These are phyloP conservation scores for Erysimum pusillum DNA, from an alignment of 441 rosid genomes.

Conservation along the genomic window DNA sequence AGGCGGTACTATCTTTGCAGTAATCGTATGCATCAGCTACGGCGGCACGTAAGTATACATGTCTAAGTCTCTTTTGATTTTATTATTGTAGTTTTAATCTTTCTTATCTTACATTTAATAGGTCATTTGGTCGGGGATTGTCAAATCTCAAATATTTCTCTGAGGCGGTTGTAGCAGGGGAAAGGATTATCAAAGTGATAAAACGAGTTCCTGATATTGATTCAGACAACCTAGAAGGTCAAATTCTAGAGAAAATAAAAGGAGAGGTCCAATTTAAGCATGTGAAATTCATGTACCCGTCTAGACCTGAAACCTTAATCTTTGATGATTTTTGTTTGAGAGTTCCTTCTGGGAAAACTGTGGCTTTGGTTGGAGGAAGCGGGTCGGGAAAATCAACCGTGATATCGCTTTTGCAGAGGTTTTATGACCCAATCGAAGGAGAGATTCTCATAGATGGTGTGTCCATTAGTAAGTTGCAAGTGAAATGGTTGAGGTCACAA, in stretches of 20 bases:
- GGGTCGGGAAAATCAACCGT: slow-evolving; percentile 91
- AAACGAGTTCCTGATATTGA: slow-evolving; percentile 75
- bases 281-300: slow-evolving; percentile 72
- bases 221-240: slow-evolving; percentile 57
- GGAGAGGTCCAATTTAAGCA: slow-evolving; percentile 68
- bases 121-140: slow-evolving; percentile 73
- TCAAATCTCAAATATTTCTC: slow-evolving; percentile 68
- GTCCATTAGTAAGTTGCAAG: slow-evolving; percentile 58
- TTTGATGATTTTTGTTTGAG: slow-evolving; percentile 60
- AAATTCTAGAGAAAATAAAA: slow-evolving; percentile 49
- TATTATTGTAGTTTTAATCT: slow-evolving; percentile 4
- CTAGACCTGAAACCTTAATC: slow-evolving; percentile 65
- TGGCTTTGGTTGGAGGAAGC: slow-evolving; percentile 77
- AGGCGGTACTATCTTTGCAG: slow-evolving; percentile 67
- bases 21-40: slow-evolving; percentile 51
- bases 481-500: slow-evolving; percentile 78
- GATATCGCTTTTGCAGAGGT: slow-evolving; percentile 73
- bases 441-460: slow-evolving; percentile 71
- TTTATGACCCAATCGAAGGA: slow-evolving; percentile 71
- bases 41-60: slow-evolving; percentile 69
- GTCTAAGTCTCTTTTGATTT: background rate
- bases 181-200: slow-evolving; percentile 59
- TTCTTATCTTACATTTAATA: slow-evolving; percentile 9
- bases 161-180: slow-evolving; percentile 69
- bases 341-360: slow-evolving; percentile 68